These are phyloP conservation scores for Beauveria varroae DNA, from an alignment of 2,329 filamentous ascomycete species.

Conservation along the genomic window DNA sequence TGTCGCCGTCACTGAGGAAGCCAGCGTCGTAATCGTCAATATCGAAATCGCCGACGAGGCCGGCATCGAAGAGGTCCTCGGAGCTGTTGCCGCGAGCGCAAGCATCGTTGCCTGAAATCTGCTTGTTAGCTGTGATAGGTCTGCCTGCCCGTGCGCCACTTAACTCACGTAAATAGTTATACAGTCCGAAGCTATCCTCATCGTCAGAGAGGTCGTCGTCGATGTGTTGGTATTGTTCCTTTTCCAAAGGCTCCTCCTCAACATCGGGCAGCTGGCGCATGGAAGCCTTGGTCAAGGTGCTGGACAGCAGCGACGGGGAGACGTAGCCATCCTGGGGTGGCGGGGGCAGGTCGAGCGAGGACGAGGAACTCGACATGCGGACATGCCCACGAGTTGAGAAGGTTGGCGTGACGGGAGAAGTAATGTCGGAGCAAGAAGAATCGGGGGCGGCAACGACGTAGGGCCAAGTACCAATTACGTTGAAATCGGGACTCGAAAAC, in stretches of 20 bases:
- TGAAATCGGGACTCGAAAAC: constrained; percentile 22
- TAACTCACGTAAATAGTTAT: constrained; percentile 68
- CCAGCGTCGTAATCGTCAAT: constrained; percentile 56
- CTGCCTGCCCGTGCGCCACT: constrained; percentile 6
- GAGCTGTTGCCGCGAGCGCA: constrained; percentile 48
- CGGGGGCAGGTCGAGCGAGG: constrained; percentile 60
- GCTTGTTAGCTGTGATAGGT: constrained; percentile 17
- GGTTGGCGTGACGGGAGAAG: constrained; percentile 63
- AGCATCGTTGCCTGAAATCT: constrained; percentile 48
- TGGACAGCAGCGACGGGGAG: constrained; percentile 33
- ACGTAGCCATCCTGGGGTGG: constrained; percentile 41
- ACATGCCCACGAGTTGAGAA: constrained; percentile 58
- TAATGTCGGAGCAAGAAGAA: constrained; percentile 58
- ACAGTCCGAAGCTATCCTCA: constrained; percentile 37
- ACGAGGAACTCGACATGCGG: constrained; percentile 66
- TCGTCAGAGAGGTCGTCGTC: constrained; percentile 30
- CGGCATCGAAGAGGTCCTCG: constrained; percentile 29
- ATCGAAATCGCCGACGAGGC: constrained; percentile 36
- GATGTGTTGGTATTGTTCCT: constrained; percentile 51
- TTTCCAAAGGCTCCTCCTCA: constrained; percentile 72
- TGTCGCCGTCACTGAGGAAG: constrained; percentile 58
- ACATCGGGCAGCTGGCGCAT: constrained; percentile 72
- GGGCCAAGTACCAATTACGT: constrained; percentile 22
- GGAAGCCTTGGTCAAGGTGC: constrained; percentile 35
- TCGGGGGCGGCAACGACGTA: constrained; percentile 40